These are phyloP conservation scores for Rubia yunnanensis DNA, from an alignment of 257 asterid species.

Conservation along the genomic window DNA sequence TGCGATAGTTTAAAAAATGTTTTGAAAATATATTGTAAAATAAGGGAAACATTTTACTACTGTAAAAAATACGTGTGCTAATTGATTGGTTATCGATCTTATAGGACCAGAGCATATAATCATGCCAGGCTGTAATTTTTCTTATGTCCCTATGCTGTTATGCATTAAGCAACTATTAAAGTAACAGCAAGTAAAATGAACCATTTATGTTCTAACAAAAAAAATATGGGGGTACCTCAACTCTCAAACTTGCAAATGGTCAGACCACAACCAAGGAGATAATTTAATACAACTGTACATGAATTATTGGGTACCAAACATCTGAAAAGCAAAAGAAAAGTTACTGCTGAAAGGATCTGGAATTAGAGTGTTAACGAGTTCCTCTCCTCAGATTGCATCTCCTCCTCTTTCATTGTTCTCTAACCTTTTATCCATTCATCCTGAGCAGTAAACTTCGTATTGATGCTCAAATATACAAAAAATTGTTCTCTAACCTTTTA, in stretches of 20 bases:
- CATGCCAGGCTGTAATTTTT: too few relatives aligned
- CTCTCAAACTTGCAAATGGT: neutral
- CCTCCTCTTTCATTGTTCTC: constrained; percentile 2
- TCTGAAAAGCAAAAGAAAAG: neutral
- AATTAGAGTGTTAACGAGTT: neutral
- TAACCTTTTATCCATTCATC: neutral
- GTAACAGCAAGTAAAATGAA: neutral
- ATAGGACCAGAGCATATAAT: too few relatives aligned
- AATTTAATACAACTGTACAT: neutral
- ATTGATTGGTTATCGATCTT: too few relatives aligned
- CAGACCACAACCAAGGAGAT: neutral
- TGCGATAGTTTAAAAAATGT: too few relatives aligned
- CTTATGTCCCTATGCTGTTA: too few relatives aligned
- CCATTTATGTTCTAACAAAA: neutral
- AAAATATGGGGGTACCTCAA: neutral
- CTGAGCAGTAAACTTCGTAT: neutral
- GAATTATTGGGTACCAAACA: neutral
- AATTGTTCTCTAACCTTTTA: neutral
- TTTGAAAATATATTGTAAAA: too few relatives aligned
- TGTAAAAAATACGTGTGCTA: too few relatives aligned
- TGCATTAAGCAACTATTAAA: too few relatives aligned
- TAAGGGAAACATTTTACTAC: too few relatives aligned
- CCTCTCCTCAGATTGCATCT: neutral
- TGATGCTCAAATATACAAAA: neutral
- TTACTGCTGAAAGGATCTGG: neutral